Conservation (phyloP, 2,329 filamentous ascomycete species). For the Fusarium circinatum region DNA sequence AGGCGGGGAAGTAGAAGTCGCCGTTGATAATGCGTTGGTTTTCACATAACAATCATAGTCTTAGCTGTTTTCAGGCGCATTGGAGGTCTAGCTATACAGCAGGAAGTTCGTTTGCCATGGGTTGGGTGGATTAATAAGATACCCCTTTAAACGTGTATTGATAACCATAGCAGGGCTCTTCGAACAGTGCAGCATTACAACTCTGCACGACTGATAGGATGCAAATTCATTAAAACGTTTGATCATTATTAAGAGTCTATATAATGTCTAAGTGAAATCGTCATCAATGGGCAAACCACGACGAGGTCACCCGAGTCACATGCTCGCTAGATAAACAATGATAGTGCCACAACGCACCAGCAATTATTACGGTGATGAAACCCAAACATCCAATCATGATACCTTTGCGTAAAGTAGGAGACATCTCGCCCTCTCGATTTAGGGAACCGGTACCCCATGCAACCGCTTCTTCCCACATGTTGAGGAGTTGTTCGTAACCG, state of each 20-base stretch:
- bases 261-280: constrained; percentile 27
- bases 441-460: constrained; percentile 41
- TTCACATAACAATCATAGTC: background rate
- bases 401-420: constrained; percentile 33
- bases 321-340: constrained; percentile 32
- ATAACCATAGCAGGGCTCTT: background rate
- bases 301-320: constrained; percentile 27
- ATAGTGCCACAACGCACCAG: constrained; percentile 42
- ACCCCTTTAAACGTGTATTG: constrained; percentile 18
- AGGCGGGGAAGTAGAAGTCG: constrained; percentile 53
- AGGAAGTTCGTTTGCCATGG: background rate
- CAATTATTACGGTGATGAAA: constrained; percentile 43
- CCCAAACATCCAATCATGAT: constrained; percentile 40
- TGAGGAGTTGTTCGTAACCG: constrained; percentile 50
- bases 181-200: background rate
- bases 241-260: constrained; percentile 36
- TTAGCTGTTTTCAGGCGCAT: background rate
- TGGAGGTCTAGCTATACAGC: background rate
- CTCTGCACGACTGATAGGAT: background rate
- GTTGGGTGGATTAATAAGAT: constrained; percentile 22
- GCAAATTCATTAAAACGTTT: constrained; percentile 6
- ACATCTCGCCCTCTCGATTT: constrained; percentile 36
- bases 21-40: constrained; percentile 50
- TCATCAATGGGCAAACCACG: constrained; percentile 38
- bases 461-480: constrained; percentile 33